These are phyloP conservation scores for Rhodotorula sp. DNA, from an alignment of 1,284 basidiomycete species.

Conservation along the genomic window DNA sequence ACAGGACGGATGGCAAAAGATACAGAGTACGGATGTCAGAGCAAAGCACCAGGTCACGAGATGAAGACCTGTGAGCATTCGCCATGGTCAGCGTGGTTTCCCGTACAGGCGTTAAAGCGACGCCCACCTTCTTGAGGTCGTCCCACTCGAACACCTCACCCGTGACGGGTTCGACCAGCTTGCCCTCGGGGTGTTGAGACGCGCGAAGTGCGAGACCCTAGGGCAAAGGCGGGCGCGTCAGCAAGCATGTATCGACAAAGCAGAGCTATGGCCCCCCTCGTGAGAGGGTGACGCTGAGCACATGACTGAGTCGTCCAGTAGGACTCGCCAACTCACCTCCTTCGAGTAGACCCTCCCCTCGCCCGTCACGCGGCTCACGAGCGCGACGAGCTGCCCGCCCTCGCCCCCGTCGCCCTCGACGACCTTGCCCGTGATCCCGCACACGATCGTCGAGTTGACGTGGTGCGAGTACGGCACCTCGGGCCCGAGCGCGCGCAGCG, in stretches of 20 bases:
- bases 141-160: slow-evolving; percentile 65
- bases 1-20: neutral
- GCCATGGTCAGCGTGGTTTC: neutral
- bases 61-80: slow-evolving; percentile 64
- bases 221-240: slow-evolving; percentile 2
- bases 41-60: slow-evolving; percentile 55
- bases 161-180: slow-evolving; percentile 79
- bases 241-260: neutral
- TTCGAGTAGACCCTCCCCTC: slow-evolving; percentile 89
- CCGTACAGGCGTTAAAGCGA: too few relatives aligned
- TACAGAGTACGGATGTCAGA: neutral
- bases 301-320: neutral
- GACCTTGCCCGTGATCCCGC: slow-evolving; percentile 81
- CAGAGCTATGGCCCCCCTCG: neutral
- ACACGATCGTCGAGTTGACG: slow-evolving; percentile 92
- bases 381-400: slow-evolving; percentile 37
- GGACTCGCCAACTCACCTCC: slow-evolving; percentile 62
- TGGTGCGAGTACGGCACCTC: slow-evolving; percentile 93
- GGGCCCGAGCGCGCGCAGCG: slow-evolving; percentile 72
- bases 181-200: slow-evolving; percentile 64
- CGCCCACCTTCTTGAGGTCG: slow-evolving; percentile 73
- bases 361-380: slow-evolving; percentile 70
- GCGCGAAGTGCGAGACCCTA: slow-evolving; percentile 84
- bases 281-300: slow-evolving; percentile 3
- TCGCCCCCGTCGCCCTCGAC: slow-evolving; percentile 73